Percentiles rank a stretch among this genome's conserved stretches.
Evolutionary conservation across 305 asterid species (phyloP).

Genomic region (Rubia balearica): DNA sequence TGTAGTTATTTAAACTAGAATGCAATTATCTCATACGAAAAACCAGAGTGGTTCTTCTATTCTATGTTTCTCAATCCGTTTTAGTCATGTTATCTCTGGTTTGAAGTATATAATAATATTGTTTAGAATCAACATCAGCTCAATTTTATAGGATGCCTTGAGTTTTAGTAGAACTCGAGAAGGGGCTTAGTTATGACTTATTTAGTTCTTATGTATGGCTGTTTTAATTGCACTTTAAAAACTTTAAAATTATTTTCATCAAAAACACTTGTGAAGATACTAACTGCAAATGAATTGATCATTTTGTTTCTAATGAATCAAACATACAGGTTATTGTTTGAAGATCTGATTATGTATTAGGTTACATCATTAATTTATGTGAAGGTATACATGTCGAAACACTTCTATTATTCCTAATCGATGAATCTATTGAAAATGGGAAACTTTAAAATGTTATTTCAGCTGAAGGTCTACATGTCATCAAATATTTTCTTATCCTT

Average conservation of each 20-base stretch:
- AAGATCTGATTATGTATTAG: neutral
- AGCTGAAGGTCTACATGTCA: neutral
- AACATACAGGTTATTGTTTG: neutral
- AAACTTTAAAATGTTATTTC: neutral
- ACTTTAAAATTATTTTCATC: neutral
- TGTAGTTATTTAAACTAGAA: neutral
- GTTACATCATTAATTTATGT: neutral
- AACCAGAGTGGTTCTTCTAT: neutral
- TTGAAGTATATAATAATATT: neutral
- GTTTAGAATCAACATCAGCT: neutral
- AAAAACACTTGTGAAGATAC: neutral
- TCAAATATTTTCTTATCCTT: conserved; percentile 4
- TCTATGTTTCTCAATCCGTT: neutral
- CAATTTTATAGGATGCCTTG: neutral
- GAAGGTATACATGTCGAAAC: neutral
- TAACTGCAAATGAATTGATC: neutral
- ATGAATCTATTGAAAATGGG: neutral
- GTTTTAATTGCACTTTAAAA: neutral
- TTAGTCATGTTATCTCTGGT: neutral
- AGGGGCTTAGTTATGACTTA: neutral
- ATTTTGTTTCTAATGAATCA: neutral
- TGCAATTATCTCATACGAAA: neutral
- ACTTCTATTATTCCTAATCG: neutral
- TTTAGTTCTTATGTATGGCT: neutral
- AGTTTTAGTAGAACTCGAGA: neutral